phyloP scores from a whole-genome alignment of 129 eudicot genomes.

The Centella asiatica region DNA sequence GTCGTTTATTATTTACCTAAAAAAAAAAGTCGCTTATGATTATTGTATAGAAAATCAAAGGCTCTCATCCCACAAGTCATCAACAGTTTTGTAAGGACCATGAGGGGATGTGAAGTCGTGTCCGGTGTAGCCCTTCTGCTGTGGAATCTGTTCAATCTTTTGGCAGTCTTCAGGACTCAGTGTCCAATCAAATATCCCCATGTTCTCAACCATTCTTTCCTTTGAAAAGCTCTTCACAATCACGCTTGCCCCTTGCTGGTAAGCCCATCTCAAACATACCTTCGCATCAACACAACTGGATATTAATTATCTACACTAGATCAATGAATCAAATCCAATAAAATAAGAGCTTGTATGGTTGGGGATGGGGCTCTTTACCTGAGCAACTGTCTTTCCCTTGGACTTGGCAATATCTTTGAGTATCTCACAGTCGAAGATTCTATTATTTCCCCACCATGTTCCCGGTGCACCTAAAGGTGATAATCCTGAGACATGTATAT shows the following conservation, averaged over 20 bases:
- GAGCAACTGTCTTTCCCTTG: constrained; percentile 7
- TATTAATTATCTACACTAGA: neutral
- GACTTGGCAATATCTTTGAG: constrained; percentile 7
- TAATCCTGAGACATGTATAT: constrained; percentile 9
- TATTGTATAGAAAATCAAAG: no score
- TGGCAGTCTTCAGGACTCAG: neutral
- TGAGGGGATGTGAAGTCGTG: neutral
- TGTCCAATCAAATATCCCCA: neutral
- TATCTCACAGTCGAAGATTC: constrained; percentile 11
- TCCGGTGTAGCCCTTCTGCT: neutral
- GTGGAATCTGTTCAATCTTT: neutral
- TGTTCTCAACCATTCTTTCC: neutral
- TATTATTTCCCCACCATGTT: constrained; percentile 11
- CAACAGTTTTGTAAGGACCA: neutral
- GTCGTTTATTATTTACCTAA: no score
- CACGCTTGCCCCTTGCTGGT: neutral
- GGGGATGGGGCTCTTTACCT: constrained; percentile 1
- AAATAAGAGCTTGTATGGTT: no score
- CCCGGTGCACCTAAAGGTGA: constrained; percentile 14
- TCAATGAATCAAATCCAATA: no score
- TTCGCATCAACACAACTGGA: neutral
- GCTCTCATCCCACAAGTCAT: neutral
- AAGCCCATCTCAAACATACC: neutral
- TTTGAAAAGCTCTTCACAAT: constrained; percentile 3
- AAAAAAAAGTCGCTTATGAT: no score